Conservation (phyloP, 495 filamentous ascomycete species). For the Poronia punctata region DNA sequence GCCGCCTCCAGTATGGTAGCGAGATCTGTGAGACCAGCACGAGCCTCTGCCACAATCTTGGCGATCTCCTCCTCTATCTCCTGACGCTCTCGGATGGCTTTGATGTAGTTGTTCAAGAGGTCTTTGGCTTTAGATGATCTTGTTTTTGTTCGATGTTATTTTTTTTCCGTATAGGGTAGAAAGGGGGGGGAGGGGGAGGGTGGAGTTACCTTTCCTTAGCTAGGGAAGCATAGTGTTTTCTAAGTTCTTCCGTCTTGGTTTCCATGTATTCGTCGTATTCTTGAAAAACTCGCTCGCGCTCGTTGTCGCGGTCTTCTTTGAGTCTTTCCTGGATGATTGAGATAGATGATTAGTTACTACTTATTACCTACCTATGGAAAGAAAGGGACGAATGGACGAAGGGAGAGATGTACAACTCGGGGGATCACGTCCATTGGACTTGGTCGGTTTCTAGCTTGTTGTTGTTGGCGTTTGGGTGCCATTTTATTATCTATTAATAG, state of each 20-base stretch:
- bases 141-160: too few relatives aligned
- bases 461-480: too few relatives aligned
- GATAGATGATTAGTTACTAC: too few relatives aligned
- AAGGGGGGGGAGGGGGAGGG: too few relatives aligned
- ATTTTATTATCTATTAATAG: too few relatives aligned
- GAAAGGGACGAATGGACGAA: too few relatives aligned
- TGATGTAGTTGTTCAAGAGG: neutral
- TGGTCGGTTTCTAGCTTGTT: too few relatives aligned
- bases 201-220: conserved; percentile 3
- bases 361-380: too few relatives aligned
- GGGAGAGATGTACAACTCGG: too few relatives aligned
- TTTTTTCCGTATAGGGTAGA: too few relatives aligned
- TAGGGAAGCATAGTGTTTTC: conserved; percentile 1
- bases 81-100: conserved; percentile 1
- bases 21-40: neutral
- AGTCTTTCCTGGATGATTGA: conserved; percentile 1
- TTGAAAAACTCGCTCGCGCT: neutral
- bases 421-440: too few relatives aligned
- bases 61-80: conserved; percentile 5
- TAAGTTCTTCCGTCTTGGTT: neutral
- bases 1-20: neutral
- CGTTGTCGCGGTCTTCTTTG: neutral
- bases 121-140: conserved; percentile 5
- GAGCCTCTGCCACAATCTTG: neutral
- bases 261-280: neutral